Percentiles rank a stretch among this genome's conserved stretches.
phyloP scores from a whole-genome alignment of 2,329 filamentous ascomycete genomes.

The Fusarium mundagurra region DNA sequence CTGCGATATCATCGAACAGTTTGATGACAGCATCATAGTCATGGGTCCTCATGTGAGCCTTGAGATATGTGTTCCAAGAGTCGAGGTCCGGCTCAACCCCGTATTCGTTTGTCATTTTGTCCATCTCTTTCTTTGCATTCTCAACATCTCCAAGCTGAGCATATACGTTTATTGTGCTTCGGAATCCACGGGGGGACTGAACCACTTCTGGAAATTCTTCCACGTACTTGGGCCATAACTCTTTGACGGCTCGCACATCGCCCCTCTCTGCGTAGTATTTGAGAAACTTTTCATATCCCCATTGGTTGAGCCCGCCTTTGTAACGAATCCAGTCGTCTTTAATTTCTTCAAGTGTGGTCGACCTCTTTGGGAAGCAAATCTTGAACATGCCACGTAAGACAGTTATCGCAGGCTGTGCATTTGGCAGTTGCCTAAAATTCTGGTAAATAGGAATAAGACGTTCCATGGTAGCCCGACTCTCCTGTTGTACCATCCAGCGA shows the following conservation, averaged over 20 bases:
- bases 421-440: conserved; percentile 56
- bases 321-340: conserved; percentile 60
- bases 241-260: conserved; percentile 56
- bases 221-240: conserved; percentile 57
- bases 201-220: conserved; percentile 49
- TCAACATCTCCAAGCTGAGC: conserved; percentile 73
- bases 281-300: conserved; percentile 60
- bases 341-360: conserved; percentile 56
- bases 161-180: conserved; percentile 76
- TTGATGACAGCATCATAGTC: conserved; percentile 73
- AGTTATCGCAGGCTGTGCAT: conserved; percentile 48
- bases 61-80: conserved; percentile 82
- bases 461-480: conserved; percentile 43
- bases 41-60: conserved; percentile 72
- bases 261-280: conserved; percentile 60
- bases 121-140: conserved; percentile 69
- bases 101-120: conserved; percentile 67
- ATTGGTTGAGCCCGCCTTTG: conserved; percentile 52
- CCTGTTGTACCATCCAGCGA: conserved; percentile 41
- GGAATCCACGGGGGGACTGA: conserved; percentile 52
- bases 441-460: conserved; percentile 56
- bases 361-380: conserved; percentile 51
- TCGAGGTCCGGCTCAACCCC: conserved; percentile 64
- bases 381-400: conserved; percentile 59
- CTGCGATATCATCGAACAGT: conserved; percentile 69